phyloP scores from a whole-genome alignment of 2,329 filamentous ascomycete species.

The Sporothrix pallida region DNA sequence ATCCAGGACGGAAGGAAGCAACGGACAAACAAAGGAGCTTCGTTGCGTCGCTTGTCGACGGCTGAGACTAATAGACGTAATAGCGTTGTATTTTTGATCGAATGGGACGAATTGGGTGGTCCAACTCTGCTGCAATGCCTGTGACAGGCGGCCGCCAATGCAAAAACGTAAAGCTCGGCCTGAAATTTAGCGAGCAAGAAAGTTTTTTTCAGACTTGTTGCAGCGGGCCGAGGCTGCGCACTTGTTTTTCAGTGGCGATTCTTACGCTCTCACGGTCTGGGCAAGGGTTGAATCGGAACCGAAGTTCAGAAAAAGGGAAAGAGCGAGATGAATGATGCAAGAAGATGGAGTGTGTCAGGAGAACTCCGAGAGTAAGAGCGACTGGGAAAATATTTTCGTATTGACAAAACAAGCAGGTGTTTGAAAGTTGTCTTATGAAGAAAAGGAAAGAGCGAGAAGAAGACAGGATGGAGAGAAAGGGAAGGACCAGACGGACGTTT shows the following conservation, averaged over 20 bases:
- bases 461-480: not conserved
- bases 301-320: not conserved
- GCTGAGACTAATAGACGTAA: not conserved
- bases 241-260: slow-evolving; percentile 18
- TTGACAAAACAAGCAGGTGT: not conserved
- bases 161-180: not conserved
- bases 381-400: slow-evolving; percentile 11
- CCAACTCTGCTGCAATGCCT: not conserved
- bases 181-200: not conserved
- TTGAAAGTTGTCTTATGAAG: not conserved
- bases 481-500: not conserved
- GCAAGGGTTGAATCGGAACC: slow-evolving; percentile 3
- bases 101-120: not conserved
- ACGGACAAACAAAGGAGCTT: not conserved
- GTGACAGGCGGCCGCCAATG: slow-evolving; percentile 19
- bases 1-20: not conserved
- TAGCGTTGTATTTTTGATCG: slow-evolving; percentile 1
- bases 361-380: slow-evolving; percentile 15
- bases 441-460: not conserved
- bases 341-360: not conserved
- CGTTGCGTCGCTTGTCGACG: not conserved
- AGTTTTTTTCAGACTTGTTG: not conserved
- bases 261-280: not conserved
- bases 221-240: slow-evolving; percentile 25
- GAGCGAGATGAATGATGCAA: not conserved